Conservation (phyloP, 768 basidiomycete species). For the Rubroboletus pulcherrimus region DNA sequence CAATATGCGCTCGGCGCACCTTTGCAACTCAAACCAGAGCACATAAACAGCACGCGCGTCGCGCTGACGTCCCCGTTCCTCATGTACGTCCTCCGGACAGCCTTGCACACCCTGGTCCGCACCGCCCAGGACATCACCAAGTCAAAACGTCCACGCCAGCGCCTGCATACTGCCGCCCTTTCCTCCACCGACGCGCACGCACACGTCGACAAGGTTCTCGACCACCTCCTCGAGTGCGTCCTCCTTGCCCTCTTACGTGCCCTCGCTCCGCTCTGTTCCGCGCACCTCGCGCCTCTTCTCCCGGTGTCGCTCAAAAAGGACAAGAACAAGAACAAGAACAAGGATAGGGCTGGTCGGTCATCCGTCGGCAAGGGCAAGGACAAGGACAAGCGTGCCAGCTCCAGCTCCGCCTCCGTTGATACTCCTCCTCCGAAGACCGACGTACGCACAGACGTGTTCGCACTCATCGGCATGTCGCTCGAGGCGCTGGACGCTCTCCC, state of each 20-base stretch:
- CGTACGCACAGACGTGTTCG: conserved; percentile 19
- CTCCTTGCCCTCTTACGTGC: conserved; percentile 21
- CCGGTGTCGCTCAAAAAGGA: conserved; percentile 3
- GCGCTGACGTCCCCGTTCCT: conserved; percentile 24
- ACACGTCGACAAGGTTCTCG: conserved; percentile 12
- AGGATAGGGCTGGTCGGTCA: neutral
- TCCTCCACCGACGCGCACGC: neutral
- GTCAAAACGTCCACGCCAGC: conserved; percentile 12
- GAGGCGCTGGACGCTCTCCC: conserved; percentile 17
- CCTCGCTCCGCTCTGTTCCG: conserved; percentile 18
- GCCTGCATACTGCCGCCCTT: neutral
- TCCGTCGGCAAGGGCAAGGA: neutral
- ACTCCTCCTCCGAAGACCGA: conserved; percentile 5
- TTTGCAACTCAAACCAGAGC: neutral
- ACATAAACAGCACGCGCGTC: conserved; percentile 18
- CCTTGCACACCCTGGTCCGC: conserved; percentile 16
- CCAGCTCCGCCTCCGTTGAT: neutral
- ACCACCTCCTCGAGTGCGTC: conserved; percentile 18
- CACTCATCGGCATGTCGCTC: conserved; percentile 22
- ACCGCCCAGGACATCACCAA: conserved; percentile 7
- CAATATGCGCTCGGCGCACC: neutral
- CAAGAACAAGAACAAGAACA: conserved; percentile 2
- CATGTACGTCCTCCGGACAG: conserved; percentile 18
- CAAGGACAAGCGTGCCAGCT: neutral
- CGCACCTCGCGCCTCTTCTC: conserved; percentile 13